Base-by-base conservation (phyloP, 306 rosid species). In the Rosa multiflora region DNA sequence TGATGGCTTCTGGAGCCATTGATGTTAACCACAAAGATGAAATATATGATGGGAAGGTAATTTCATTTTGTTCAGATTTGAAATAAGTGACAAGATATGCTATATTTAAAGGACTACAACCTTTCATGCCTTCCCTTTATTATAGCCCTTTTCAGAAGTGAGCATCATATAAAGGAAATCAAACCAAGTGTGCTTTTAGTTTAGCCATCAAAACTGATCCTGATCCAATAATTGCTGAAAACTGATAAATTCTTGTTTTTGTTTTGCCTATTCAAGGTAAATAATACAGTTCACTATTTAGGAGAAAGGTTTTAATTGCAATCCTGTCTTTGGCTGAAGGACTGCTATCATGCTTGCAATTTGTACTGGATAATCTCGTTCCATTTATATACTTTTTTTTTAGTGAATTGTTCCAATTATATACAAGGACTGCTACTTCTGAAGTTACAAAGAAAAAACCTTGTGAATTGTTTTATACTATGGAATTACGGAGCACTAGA, bases 1-100 rank as follows among this genome's bases (percentile, higher is more conserved):
- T 92, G 73, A 94, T 94, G 99, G 99, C 99, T 83, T 94, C 99
- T 46, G 99, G 99, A 75, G 97, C 97, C 20, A 85, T 94, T 61
- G 99, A 94, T 85, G 93, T 94, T 73, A 94, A 94, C 85, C 97
- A 94, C 85, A 92, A 94, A 84, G 92, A 94, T 79, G 99, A 94
- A 91, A 74, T 83, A 77, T 94, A 94, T 73, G 97, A 94, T 79
- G 97, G 99, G 52, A 92, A 89, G 97, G 98, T 94, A 86, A 64
- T 73, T 77, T 47, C 26, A 32, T 44, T 76, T 4, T n/a, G 68
- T 21, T 8, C 9, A 17, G 13, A 47, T 74, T 44, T 51, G 46
- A 40, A 55, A 23, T 69, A 20, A 55, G 67, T 26, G 11, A 51
- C 49, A 12, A 11, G 14, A 49, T 21, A 8, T 44, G 56, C 55